Evolutionary conservation across 257 asterid genomes (phyloP).

Genomic region (Apocynum venetum): DNA sequence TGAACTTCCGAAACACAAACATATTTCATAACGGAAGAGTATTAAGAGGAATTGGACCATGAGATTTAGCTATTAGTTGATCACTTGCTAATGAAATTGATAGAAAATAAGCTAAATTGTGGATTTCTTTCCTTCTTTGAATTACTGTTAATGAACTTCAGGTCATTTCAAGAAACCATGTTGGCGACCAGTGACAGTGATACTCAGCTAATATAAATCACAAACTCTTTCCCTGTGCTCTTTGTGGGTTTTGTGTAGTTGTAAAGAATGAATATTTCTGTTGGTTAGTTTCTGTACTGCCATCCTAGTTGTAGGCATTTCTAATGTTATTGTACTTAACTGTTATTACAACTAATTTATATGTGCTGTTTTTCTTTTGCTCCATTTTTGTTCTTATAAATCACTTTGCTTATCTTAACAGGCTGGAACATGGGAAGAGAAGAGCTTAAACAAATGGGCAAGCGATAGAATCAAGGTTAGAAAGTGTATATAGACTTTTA

Average conservation of each 20-base stretch:
- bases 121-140: neutral
- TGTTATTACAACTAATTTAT: neutral
- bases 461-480: constrained; percentile 42
- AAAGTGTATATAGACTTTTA: neutral
- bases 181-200: neutral
- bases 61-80: neutral
- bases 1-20: neutral
- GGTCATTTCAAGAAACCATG: neutral
- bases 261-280: too few relatives aligned
- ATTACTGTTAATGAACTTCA: neutral
- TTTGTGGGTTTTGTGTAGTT: neutral
- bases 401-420: constrained; percentile 17
- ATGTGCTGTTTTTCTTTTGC: neutral
- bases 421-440: constrained; percentile 62
- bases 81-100: neutral
- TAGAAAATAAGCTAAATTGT: neutral
- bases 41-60: neutral
- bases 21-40: neutral
- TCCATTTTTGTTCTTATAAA: neutral
- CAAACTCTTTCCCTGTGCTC: neutral
- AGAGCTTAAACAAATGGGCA: constrained; percentile 46
- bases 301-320: neutral
- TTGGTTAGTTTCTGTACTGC: neutral
- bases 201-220: neutral
- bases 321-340: neutral